Conservation (phyloP, 352 stramenopile species). For the Elongisporangium senticosum region DNA sequence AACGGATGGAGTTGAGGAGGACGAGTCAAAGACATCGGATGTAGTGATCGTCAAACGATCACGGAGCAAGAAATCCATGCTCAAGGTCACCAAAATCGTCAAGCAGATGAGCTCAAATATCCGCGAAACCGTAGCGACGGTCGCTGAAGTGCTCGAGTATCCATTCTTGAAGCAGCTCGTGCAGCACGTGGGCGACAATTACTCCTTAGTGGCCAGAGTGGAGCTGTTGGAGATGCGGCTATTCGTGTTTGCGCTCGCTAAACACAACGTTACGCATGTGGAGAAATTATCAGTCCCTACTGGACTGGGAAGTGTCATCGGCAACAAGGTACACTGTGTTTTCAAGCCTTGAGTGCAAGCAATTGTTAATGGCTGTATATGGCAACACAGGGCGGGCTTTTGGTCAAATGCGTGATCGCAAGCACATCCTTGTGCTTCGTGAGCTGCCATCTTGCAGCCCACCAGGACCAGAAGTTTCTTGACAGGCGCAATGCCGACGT, state of each 20-base stretch:
- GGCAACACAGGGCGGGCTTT: constrained; percentile 47
- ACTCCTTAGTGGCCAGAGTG: constrained; percentile 54
- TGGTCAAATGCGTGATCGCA: constrained; percentile 71
- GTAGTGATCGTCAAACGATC: constrained; percentile 59
- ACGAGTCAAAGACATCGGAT: neutral
- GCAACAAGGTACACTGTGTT: constrained; percentile 59
- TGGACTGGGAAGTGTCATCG: constrained; percentile 70
- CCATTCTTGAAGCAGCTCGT: constrained; percentile 60
- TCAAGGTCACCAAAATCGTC: constrained; percentile 57
- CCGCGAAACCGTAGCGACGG: constrained; percentile 28
- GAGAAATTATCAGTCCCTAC: constrained; percentile 74
- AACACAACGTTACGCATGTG: constrained; percentile 47
- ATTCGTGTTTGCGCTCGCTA: constrained; percentile 60
- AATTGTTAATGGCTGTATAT: neutral
- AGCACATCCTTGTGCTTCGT: constrained; percentile 83
- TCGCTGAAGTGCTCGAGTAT: constrained; percentile 56
- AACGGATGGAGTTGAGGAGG: constrained; percentile 9
- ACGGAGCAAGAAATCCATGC: constrained; percentile 60
- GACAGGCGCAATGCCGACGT: constrained; percentile 83
- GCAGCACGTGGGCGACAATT: constrained; percentile 52
- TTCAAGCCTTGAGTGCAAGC: neutral
- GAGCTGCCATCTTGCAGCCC: constrained; percentile 80
- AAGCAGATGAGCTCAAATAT: constrained; percentile 63
- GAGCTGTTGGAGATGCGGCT: constrained; percentile 83
- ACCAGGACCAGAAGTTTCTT: constrained; percentile 83